Base-by-base conservation (phyloP, 768 basidiomycete genomes). In the Chalciporus sphaerocephalus region DNA sequence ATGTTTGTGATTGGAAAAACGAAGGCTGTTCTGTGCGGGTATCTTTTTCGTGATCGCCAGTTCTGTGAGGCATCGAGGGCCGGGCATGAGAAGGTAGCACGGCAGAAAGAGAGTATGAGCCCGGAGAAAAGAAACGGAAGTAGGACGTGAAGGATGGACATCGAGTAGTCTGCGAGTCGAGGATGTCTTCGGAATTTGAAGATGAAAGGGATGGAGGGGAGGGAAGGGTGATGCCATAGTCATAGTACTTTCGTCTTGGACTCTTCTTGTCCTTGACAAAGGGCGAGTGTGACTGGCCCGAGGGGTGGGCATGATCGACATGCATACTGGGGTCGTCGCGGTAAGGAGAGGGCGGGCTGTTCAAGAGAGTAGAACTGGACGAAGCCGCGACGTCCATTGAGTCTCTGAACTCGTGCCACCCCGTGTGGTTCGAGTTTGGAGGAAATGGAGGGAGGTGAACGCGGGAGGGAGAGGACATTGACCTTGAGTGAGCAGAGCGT, bases 1-100 rank as follows among this genome's bases (percentile, higher is more conserved):
- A 70, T 1, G 65, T 53, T 18, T 67, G 59, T 4, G 68, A 69
- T 4, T 56, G 51, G 42, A 50, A 55, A 46, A 64, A 61, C 2
- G 55, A 48, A 22, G 50, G 44, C 0, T 55, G 30, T 7, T 64
- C 51, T 6, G 38, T 27, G 16, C 23, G 43, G 5, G 21, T 27
- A n/a, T 47, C 44, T 13, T 50, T 58, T 1, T 51, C 51, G 35
- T 15, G 21, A 2, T 6, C 11, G 20, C 20, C 18, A 10, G 21
- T 21, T 33, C 23, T 52, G 5, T 50, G 35, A 9, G 42, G 20
- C 5, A 21, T 9, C 5, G 44, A 2, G 15, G 47, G 38, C 46
- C 48, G 51, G 12, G 51, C 34, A 15, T 40, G 40, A 6, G 46
- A 48, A 0, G 53, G 51, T 13, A 58, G 36, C 15, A 55, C 60